phyloP scores from a whole-genome alignment of 2,329 filamentous ascomycete species.

The Nothophoma quercina region DNA sequence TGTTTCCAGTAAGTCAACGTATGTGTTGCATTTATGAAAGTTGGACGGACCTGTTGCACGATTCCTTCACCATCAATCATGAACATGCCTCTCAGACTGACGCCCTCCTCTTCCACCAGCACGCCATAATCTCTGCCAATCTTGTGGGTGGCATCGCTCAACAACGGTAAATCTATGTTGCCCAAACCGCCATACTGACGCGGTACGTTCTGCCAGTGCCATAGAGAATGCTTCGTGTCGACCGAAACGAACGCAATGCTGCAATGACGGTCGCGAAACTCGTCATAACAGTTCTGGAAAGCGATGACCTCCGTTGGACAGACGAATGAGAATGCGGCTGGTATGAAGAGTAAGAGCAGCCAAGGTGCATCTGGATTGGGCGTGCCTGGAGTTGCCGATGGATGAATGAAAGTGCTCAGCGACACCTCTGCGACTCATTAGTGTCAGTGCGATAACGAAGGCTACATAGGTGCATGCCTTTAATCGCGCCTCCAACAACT shows the following conservation, averaged over 20 bases:
- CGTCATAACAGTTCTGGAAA: slow-evolving; percentile 39
- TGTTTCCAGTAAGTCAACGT: slow-evolving; percentile 1
- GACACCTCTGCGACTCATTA: slow-evolving; percentile 32
- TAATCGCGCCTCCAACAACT: slow-evolving; percentile 30
- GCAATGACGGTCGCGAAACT: slow-evolving; percentile 38
- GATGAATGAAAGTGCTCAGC: slow-evolving; percentile 32
- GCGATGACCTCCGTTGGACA: slow-evolving; percentile 43
- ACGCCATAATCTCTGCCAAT: slow-evolving; percentile 42
- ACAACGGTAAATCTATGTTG: slow-evolving; percentile 34
- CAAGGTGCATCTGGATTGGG: slow-evolving; percentile 25
- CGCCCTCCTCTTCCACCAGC: slow-evolving; percentile 39
- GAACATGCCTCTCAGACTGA: slow-evolving; percentile 42
- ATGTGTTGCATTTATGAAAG: too few relatives aligned
- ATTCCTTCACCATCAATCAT: slow-evolving; percentile 36
- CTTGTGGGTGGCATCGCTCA: slow-evolving; percentile 39
- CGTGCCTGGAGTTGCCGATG: slow-evolving; percentile 10
- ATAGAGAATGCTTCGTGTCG: slow-evolving; percentile 41
- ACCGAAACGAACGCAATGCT: slow-evolving; percentile 38
- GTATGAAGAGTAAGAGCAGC: slow-evolving; percentile 44
- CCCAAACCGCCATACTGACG: slow-evolving; percentile 40
- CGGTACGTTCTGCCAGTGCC: slow-evolving; percentile 43
- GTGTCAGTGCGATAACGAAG: slow-evolving; percentile 5
- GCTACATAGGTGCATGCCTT: slow-evolving; percentile 22
- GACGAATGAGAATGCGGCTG: slow-evolving; percentile 43
- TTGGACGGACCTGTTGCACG: slow-evolving; percentile 37